Evolutionary conservation across 2,329 filamentous ascomycete genomes (phyloP), one percentile per base, ranked within the genome.

Genomic region (Fusarium ambrosium): DNA sequence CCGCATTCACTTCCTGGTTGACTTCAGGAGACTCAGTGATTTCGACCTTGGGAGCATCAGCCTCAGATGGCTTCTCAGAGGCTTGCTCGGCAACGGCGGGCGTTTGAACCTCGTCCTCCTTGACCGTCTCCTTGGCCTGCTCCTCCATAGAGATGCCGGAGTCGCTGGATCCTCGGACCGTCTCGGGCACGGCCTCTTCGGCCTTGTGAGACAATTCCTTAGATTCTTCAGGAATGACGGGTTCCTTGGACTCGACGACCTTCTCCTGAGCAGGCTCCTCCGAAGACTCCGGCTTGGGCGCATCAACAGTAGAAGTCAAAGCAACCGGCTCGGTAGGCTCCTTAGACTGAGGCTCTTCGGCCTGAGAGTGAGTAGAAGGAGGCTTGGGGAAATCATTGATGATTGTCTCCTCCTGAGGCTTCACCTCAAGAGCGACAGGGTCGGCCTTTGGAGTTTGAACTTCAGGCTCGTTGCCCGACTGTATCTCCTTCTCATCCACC

Each of bases 61-160:
- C 37, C 55, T 69, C 27, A 32, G 51, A 36, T 34, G 36, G 16
- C 41, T 65, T 58, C 10, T 61, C 39, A 37, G 43, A 22, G 10
- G 32, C 29, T 20, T 60, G 60, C 16, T 24, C 20, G 7, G 41
- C 63, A 39, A 62, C 62, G 24, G 13, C 41, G 27, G 51, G 18
- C 29, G 56, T 37, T 24, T 69, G 66, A 29, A 22, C 24, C 36
- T 72, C 55, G 18, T 67, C 58, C n/a, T 78, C 69, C 48, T 73
- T 78, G 6, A 37, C 24, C 39, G 64, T 62, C n/a, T 78, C 69
- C 48, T 73, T 78, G 10, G 43, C 24, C 37, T 73, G 61, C 20
- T 74, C 77, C 18, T 71, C 66, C 68, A 78, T 68, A 8, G 70
- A 73, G 45, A 79, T 71, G 18, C 69, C 77, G 59, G 77, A 78